A percentile compares a stretch with the other conserved stretches of the same genome.
Conservation (phyloP, 768 basidiomycete genomes). For the Termitomyces titanicus region DNA sequence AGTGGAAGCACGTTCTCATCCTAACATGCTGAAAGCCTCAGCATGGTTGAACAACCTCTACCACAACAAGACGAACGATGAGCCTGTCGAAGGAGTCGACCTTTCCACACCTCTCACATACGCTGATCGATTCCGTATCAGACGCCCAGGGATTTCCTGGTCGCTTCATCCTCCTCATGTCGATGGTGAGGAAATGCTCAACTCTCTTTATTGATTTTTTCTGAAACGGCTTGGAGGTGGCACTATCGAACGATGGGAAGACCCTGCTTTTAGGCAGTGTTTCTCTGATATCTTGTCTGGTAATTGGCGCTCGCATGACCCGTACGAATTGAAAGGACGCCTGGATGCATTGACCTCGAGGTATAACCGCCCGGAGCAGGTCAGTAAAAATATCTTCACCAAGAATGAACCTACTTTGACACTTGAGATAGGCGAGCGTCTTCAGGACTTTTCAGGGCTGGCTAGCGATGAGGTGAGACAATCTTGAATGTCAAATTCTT, state of each 20-base stretch:
- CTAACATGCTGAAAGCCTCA: constrained; percentile 54
- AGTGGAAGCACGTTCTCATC: constrained; percentile 66
- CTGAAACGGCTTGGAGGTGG: constrained; percentile 44
- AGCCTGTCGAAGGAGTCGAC: constrained; percentile 49
- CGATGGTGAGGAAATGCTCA: constrained; percentile 31
- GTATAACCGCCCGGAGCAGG: constrained; percentile 55
- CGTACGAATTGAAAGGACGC: constrained; percentile 58
- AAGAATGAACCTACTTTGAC: not conserved
- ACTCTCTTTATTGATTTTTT: not conserved
- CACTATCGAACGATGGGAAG: constrained; percentile 73
- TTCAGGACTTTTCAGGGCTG: constrained; percentile 77
- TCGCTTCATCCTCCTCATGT: constrained; percentile 39
- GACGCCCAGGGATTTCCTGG: constrained; percentile 63
- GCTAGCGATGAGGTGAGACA: constrained; percentile 57
- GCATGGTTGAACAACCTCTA: constrained; percentile 68
- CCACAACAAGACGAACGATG: constrained; percentile 32
- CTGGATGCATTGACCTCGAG: constrained; percentile 59
- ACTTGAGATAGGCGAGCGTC: constrained; percentile 34
- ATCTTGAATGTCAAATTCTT: not conserved
- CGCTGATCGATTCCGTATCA: constrained; percentile 71
- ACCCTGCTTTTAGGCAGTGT: constrained; percentile 51
- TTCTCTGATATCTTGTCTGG: constrained; percentile 61
- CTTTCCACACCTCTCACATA: constrained; percentile 62
- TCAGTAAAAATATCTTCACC: constrained; percentile 12
- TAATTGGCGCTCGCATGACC: constrained; percentile 62